These are phyloP conservation scores for Fusarium brachygibbosum DNA, from an alignment of 2,329 filamentous ascomycete genomes.

Conservation along the genomic window DNA sequence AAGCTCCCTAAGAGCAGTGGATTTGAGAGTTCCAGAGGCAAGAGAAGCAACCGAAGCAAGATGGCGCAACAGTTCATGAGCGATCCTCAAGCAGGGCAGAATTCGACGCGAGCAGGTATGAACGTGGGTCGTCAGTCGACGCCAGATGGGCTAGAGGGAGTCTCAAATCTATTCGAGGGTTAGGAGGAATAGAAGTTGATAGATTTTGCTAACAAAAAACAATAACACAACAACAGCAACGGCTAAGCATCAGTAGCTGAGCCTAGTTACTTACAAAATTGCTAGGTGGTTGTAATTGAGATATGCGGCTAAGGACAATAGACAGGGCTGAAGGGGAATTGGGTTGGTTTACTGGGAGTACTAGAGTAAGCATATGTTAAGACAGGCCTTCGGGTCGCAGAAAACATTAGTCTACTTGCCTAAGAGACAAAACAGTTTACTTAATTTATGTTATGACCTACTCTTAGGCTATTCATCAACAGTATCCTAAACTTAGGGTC, in stretches of 20 bases:
- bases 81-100: conserved; percentile 55
- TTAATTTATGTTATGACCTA: no score
- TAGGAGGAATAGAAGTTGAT: conserved; percentile 28
- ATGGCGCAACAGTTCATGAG: conserved; percentile 78
- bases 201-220: conserved; percentile 19
- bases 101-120: conserved; percentile 49
- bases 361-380: conserved; percentile 43
- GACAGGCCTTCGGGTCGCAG: background rate
- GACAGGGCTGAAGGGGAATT: conserved; percentile 29
- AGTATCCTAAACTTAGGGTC: no score
- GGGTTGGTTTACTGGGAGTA: conserved; percentile 34
- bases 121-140: conserved; percentile 54
- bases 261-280: conserved; percentile 7
- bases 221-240: background rate
- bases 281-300: conserved; percentile 16
- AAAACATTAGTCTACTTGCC: no score
- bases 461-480: no score
- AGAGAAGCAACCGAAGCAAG: conserved; percentile 55
- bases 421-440: no score
- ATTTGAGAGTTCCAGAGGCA: conserved; percentile 49
- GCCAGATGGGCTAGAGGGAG: conserved; percentile 67
- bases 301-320: conserved; percentile 28
- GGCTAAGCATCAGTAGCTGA: conserved; percentile 6
- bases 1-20: conserved; percentile 74
- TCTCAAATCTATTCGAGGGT: conserved; percentile 65